Percentiles rank a stretch among this genome's conserved stretches.
Evolutionary conservation across 495 filamentous ascomycete species (phyloP).

Genomic region (Xylaria intraflava): DNA sequence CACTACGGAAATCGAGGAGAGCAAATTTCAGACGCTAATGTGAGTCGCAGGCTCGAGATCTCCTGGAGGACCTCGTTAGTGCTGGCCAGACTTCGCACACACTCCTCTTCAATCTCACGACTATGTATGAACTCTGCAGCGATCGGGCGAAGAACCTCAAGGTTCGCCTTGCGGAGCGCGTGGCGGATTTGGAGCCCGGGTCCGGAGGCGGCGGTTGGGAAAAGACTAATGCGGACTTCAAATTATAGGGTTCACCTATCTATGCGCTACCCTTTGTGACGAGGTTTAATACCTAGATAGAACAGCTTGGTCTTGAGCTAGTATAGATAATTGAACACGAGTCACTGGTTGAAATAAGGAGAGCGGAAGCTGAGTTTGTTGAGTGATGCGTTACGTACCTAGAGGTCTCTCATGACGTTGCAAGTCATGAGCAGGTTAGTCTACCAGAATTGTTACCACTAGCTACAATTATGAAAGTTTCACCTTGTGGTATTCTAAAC

Average conservation of each 20-base stretch:
- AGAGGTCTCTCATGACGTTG: too few species aligned
- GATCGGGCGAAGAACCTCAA: constrained; percentile 67
- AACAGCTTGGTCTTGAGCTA: too few species aligned
- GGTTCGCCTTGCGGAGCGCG: constrained; percentile 56
- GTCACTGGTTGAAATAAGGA: too few species aligned
- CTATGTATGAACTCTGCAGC: constrained; percentile 86
- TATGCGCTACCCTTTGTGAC: constrained; percentile 1
- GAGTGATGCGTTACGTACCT: too few species aligned
- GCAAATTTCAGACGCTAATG: constrained; percentile 10
- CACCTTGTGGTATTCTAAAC: too few species aligned
- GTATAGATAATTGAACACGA: too few species aligned
- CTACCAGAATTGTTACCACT: too few species aligned
- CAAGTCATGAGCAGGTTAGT: too few species aligned
- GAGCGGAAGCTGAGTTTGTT: too few species aligned
- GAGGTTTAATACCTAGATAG: not conserved
- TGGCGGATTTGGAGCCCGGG: constrained; percentile 48
- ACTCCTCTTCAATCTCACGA: constrained; percentile 80
- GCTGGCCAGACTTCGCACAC: constrained; percentile 59
- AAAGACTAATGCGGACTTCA: constrained; percentile 68
- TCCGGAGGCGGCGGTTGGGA: constrained; percentile 53
- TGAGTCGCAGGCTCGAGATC: constrained; percentile 44
- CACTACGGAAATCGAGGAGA: too few species aligned
- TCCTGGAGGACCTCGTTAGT: constrained; percentile 59
- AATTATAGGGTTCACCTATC: constrained; percentile 54
- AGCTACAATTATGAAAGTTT: too few species aligned